Evolutionary conservation across 768 basidiomycete species (phyloP).

Genomic region (Tephrocybe sp.): DNA sequence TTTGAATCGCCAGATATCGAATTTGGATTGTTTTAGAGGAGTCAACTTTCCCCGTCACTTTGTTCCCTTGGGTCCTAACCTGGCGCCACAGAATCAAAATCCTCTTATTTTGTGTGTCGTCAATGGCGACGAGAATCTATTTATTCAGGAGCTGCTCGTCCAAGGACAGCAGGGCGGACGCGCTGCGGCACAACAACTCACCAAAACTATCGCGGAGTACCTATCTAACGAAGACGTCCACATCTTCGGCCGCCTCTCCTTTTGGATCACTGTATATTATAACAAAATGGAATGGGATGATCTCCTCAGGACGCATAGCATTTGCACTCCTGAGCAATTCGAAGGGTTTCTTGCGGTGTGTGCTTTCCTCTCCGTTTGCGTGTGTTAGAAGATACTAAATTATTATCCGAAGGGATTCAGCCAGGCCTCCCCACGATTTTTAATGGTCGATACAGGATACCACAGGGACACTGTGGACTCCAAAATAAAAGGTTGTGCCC

Average conservation of each 20-base stretch:
- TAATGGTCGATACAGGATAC: constrained; percentile 66
- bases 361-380: not conserved
- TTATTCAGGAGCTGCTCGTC: constrained; percentile 54
- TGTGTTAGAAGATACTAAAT: constrained; percentile 1
- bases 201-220: constrained; percentile 68
- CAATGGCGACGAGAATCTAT: constrained; percentile 72
- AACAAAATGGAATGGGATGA: constrained; percentile 60
- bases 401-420: constrained; percentile 55
- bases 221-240: constrained; percentile 62
- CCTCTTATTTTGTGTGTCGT: constrained; percentile 74
- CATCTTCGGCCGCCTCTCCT: constrained; percentile 63
- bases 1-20: constrained; percentile 64
- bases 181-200: constrained; percentile 62
- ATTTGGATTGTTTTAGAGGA: constrained; percentile 52
- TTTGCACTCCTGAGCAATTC: constrained; percentile 66
- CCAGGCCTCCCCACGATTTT: constrained; percentile 71
- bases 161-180: constrained; percentile 70
- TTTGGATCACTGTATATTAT: constrained; percentile 75
- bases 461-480: constrained; percentile 59
- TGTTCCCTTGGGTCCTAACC: not conserved
- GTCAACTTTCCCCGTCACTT: not conserved
- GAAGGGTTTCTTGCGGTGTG: constrained; percentile 62
- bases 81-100: constrained; percentile 49
- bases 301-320: constrained; percentile 46
- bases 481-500: constrained; percentile 66